Evolutionary conservation across 805 yeast species (phyloP), one percentile per base, ranked within the genome.

Genomic region (Yarrowia sp.): DNA sequence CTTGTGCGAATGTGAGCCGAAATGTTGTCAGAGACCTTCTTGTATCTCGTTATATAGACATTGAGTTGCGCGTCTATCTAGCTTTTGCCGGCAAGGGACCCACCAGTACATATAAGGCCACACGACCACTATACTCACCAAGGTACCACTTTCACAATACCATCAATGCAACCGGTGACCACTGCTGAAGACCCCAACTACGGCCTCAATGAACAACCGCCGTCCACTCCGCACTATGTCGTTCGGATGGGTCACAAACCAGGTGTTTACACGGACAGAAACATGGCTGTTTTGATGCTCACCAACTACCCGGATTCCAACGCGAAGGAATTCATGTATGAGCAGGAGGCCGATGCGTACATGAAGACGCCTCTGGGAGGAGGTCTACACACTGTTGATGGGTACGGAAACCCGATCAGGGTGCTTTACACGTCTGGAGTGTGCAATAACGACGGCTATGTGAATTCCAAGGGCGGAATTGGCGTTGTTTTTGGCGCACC

Each of bases 401-500:
- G 46, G n/a, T n/a, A 15, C 15, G 44, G 46, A 5, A 20, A 55
- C 24, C 46, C 44, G 12, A 20, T 55, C 34, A 13, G 46, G 15
- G 61, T 55, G 36, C 19, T 55, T 12, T 55, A 55, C 61, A 39
- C 61, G 12, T 55, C 44, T 9, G 61, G 61, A 8, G 34, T 55
- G 47, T 55, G 61, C n/a, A 44, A 55, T 4, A 38, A 53, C 60
- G 38, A 53, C 36, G 47, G 61, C 10, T 55, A 20, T 6, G 36
- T 39, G 15, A 38, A 55, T 34, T 33, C 61, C 61, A 55, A 39
- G 47, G 87, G 88, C 0, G 97, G 98, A 0, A 86, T 84, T 73
- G 98, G 97, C 30, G 90, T 89, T 0, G 91, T 79, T 74, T 91
- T 83, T 75, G 93, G 92, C 0, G 78, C 71, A 0, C 73, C 76